Base-by-base conservation (phyloP, 495 filamentous ascomycete species). In the Neurospora sp. region DNA sequence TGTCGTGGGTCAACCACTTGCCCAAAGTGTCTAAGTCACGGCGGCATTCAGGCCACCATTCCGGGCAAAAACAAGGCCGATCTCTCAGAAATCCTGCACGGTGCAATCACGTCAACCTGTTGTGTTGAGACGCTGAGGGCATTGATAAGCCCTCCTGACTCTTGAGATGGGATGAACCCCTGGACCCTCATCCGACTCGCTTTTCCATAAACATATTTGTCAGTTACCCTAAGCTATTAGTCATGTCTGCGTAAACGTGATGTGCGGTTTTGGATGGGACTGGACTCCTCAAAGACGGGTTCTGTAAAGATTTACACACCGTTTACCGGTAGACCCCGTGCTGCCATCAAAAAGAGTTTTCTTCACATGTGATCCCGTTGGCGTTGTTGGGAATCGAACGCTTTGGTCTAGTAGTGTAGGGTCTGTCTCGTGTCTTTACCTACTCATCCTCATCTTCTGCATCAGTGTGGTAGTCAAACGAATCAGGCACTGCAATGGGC, bases 381-480 rank as follows among this genome's bases (percentile, higher is more conserved):
- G 14, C 12, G 31, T 65, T 35, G 53, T 35, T 65, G 53, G 27
- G 53, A 37, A 65, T 65, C 27, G 27, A 27, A 37, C 12, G 27
- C 22, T 14, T 65, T 37, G 53, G 48, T 59, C 10, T 27, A 17
- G 53, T 65, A 31, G 12, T 35, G 27, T 35, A 65, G 7, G 27
- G 44, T 35, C 53, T 65, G 53, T 35, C 53, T 65, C 53, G 6
- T 16, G 22, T 65, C 17, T 48, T 7, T 73, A 35, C 9, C 53
- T 73, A 35, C 9, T 77, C 72, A n/a, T 71, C 69, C 65, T 70
- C 71, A 37, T 40, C 38, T 22, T 22, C 37, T 31, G 75, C 76
- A 45, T 80, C 78, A n/a, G 79, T 78, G 45, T 76, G 70, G 42
- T 81, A 81, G 27, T 76, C 77, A 68, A 81, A 81, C 4, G 45